phyloP scores from a whole-genome alignment of 208 protist genomes.

The Trypanosoma conorhini region DNA sequence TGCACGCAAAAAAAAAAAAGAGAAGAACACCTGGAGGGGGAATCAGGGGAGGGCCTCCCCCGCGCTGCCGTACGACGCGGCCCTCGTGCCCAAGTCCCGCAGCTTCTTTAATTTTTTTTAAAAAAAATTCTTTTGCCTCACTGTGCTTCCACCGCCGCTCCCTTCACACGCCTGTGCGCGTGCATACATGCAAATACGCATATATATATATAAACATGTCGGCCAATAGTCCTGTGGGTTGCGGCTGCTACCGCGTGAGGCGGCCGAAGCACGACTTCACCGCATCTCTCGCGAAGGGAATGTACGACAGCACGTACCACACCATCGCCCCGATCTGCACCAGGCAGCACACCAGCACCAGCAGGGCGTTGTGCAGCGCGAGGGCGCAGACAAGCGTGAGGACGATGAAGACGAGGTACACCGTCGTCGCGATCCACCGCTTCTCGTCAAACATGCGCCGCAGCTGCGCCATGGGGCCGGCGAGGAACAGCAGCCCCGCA shows the following conservation, averaged over 20 bases:
- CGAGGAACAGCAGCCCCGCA: slow-evolving; percentile 73
- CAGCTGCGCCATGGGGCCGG: slow-evolving; percentile 68
- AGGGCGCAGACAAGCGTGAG: slow-evolving; percentile 72
- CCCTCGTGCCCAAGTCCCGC: too few species aligned
- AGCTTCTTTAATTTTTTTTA: too few species aligned
- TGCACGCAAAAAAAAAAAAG: slow-evolving; percentile 2
- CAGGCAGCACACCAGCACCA: slow-evolving; percentile 64
- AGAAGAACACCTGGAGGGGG: too few species aligned
- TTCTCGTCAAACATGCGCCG: slow-evolving; percentile 82
- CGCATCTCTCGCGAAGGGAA: slow-evolving; percentile 70
- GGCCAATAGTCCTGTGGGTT: slow-evolving; percentile 6
- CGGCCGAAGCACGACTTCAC: slow-evolving; percentile 36
- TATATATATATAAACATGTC: not conserved
- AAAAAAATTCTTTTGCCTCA: too few species aligned
- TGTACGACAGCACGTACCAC: slow-evolving; percentile 92
- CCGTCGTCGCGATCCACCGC: slow-evolving; percentile 69
- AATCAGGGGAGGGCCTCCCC: too few species aligned
- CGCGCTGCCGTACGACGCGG: too few species aligned
- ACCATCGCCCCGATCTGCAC: slow-evolving; percentile 68
- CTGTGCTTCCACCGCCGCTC: too few species aligned
- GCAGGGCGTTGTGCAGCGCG: slow-evolving; percentile 48
- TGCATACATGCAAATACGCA: not conserved
- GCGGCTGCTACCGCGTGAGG: slow-evolving; percentile 2
- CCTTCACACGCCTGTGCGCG: too few species aligned
- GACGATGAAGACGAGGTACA: slow-evolving; percentile 74